A percentile compares a stretch with the other conserved stretches of the same genome.
Evolutionary conservation across 2,329 filamentous ascomycete species (phyloP).

Genomic region (Chrysosporium keratinophilum): DNA sequence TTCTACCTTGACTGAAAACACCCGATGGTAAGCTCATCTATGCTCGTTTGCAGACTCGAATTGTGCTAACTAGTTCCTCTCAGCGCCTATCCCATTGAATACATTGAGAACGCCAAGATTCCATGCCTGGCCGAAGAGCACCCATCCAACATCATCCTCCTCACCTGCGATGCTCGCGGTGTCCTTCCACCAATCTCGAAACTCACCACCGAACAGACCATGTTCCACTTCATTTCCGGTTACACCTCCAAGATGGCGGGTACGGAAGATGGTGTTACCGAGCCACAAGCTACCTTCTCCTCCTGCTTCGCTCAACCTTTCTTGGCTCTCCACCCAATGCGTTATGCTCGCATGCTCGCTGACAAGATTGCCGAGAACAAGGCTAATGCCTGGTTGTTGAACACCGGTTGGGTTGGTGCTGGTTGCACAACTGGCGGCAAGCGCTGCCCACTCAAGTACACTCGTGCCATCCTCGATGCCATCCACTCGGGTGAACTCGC

Average conservation of each 20-base stretch:
- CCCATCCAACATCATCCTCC: conserved; percentile 93
- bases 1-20: conserved; percentile 91
- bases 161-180: conserved; percentile 95
- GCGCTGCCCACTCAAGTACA: conserved; percentile 97
- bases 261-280: conserved; percentile 91
- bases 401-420: conserved; percentile 95
- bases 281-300: conserved; percentile 97
- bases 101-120: conserved; percentile 98
- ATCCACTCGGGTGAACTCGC: conserved; percentile 96
- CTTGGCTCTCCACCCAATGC: conserved; percentile 97
- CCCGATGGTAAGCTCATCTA: conserved; percentile 52
- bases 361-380: conserved; percentile 95
- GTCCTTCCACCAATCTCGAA: conserved; percentile 97
- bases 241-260: conserved; percentile 99
- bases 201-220: conserved; percentile 85
- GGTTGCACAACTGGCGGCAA: conserved; percentile 84
- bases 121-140: conserved; percentile 80
- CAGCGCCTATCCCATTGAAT: conserved; percentile 92
- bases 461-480: conserved; percentile 91
- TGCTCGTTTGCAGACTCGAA: conserved; percentile 12
- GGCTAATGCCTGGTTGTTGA: conserved; percentile 94
- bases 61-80: conserved; percentile 14
- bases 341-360: conserved; percentile 95
- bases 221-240: conserved; percentile 99
- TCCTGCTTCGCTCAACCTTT: conserved; percentile 99